These are phyloP conservation scores for Hyaloscypha finlandica DNA, from an alignment of 495 filamentous ascomycete species.

Conservation along the genomic window DNA sequence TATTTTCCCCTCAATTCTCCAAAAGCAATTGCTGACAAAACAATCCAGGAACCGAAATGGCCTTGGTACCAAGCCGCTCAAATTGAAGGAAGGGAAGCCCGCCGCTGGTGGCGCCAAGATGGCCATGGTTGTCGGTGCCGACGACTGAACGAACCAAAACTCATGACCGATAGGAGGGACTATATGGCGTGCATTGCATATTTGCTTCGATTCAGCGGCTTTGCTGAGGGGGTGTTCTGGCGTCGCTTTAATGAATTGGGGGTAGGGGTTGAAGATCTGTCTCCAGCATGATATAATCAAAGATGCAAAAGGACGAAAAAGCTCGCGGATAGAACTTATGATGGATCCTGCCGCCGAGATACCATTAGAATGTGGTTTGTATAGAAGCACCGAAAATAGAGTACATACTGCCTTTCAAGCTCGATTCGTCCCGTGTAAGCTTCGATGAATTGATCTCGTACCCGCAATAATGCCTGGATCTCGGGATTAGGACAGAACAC, in stretches of 20 bases:
- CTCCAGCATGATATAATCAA: background rate
- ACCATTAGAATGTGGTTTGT: constrained; percentile 13
- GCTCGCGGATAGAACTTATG: background rate
- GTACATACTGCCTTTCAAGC: background rate
- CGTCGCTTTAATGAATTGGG: background rate
- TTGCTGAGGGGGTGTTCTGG: constrained; percentile 16
- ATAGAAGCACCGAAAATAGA: constrained; percentile 10
- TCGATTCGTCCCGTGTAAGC: background rate
- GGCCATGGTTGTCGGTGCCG: constrained; percentile 14
- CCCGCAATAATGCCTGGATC: background rate
- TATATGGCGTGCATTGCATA: background rate
- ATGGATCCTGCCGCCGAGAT: constrained; percentile 4
- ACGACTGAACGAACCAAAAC: constrained; percentile 8
- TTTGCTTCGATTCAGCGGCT: constrained; percentile 19
- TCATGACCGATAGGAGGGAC: background rate
- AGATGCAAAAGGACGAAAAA: constrained; percentile 1
- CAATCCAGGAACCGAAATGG: constrained; percentile 64
- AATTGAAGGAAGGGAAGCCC: constrained; percentile 10
- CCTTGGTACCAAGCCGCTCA: constrained; percentile 61
- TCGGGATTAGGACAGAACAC: background rate
- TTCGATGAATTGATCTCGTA: background rate
- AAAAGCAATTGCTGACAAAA: no score
- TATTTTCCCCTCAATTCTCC: no score
- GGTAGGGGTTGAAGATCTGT: background rate
- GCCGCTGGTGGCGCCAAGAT: constrained; percentile 9